Percentiles rank a stretch among this genome's conserved stretches.
Evolutionary conservation across 1,284 basidiomycete genomes (phyloP).

Genomic region (Veloboletus limbatus): DNA sequence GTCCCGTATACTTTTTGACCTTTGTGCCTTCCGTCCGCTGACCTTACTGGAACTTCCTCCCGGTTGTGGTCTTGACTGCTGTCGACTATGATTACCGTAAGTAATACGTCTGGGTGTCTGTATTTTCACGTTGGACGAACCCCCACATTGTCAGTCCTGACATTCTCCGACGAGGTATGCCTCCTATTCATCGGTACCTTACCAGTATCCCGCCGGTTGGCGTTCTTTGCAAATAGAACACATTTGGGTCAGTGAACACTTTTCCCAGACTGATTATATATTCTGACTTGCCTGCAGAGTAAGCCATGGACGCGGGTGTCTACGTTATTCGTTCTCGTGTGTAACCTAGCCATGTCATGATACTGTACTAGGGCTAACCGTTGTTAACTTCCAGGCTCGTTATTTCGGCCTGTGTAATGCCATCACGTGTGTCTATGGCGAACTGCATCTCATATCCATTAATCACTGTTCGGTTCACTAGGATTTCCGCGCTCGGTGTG

Average conservation of each 20-base stretch:
- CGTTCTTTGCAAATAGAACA: neutral
- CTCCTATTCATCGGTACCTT: neutral
- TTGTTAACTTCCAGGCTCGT: neutral
- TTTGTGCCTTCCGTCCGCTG: too few species aligned
- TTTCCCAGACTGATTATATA: neutral
- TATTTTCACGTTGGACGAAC: neutral
- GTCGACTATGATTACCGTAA: neutral
- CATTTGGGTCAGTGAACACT: neutral
- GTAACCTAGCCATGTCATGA: too few species aligned
- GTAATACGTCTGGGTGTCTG: neutral
- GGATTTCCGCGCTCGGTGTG: neutral
- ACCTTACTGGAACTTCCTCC: neutral
- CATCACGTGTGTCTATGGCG: neutral
- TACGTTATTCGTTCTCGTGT: neutral
- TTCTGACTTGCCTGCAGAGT: neutral
- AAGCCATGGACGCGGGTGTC: too few species aligned
- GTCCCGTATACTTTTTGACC: neutral
- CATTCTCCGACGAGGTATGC: neutral
- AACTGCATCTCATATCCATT: neutral
- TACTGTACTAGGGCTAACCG: too few species aligned
- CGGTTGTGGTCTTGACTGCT: neutral
- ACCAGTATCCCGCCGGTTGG: neutral
- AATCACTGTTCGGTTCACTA: neutral
- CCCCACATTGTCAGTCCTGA: neutral
- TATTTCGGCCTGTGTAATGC: neutral